Evolutionary conservation across 31 red algal genomes (phyloP), one percentile per base, ranked within the genome.

Genomic region (Asparagopsis taxiformis): DNA sequence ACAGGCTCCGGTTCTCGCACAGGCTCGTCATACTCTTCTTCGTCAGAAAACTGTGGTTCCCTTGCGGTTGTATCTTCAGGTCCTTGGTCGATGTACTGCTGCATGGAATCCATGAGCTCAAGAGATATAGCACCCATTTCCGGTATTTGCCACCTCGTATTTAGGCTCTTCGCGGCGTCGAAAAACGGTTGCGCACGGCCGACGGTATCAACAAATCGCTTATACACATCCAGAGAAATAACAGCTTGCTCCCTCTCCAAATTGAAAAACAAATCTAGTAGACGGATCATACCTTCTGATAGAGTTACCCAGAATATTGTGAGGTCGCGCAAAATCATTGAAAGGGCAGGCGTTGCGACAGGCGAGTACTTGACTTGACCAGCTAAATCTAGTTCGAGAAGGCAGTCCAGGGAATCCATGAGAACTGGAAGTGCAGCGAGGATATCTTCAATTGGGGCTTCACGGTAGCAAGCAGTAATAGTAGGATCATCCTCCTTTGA

Each of bases 251-350:
- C 24, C 9, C 43, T 63, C 3, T 89, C 84, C 15, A 90, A 58
- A 29, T 79, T 55, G 55, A 96, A 96, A 57, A 75, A 96, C 22
- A 79, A 41, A 30, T 91, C 87, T n/a, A 96, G 33, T 17, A 96
- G 68, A 2, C 62, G 78, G 26, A 91, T 76, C 74, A 96, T 41
- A 15, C 79, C 92, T 28, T 77, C 71, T 21, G 63, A 51, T 32
- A 96, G 38, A 22, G 78, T 68, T 34, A 85, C 80, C 64, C 82
- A 87, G 21, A 91, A 61, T 2, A 79, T 56, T 9, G 73, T 79
- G 25, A 78, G 37, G 50, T 96, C 92, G 63, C 78, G 70, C 52
- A 96, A 53, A 64, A 96, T 86, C 86, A 96, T 90, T 46, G 85
- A 84, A 29, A 91, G 60, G 11, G 84, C 86, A 31, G 92, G 75